Base-by-base conservation (phyloP, 345 rosid genomes). In the Microcos paniculata region DNA sequence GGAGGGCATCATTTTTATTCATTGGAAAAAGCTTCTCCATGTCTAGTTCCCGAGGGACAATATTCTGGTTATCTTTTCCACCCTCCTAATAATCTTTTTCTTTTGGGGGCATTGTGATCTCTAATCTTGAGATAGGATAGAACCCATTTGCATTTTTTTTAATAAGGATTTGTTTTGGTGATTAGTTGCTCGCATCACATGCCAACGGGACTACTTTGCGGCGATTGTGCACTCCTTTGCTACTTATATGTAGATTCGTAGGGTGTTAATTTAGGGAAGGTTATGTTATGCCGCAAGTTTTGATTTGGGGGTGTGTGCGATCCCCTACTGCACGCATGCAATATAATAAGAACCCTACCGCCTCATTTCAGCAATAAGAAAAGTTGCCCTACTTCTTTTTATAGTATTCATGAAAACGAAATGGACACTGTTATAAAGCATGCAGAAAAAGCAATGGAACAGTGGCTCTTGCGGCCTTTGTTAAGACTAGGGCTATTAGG, bases 31-130 rank as follows among this genome's bases (percentile, higher is more conserved):
- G 79, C 12, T 69, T 38, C 53, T 23, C 21, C 10, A 16, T 84
- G 87, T 80, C 85, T 69, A 80, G 85, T 84, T 84, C 83, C 70
- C 45, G 28, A 84, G 75, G 19, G 80, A 79, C 85, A 79, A 77
- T 49, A 15, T 31, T 74, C n/a, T 79, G 68, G 74, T 13, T 77
- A 24, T 66, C 31, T 81, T 81, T 77, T 79, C 81, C 40, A 73
- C 11, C 18, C 66, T 69, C 77, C 75, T 12, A 30, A 51, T 59
- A 6, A 66, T 18, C 48, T 52, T 53, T 66, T 62, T 4, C 0
- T 7, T 63, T 24, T 49, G 23, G 57, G 78, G 70, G 28, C 30
- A 76, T 55, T 73, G 53, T 38, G 56, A 31, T 79, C 70, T 24
- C 62, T 74, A 74, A 71, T 79, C 45, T 79, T 78, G 45, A 74